phyloP scores from a whole-genome alignment of 2,329 filamentous ascomycete species.

The Neonectria neomacrospora region DNA sequence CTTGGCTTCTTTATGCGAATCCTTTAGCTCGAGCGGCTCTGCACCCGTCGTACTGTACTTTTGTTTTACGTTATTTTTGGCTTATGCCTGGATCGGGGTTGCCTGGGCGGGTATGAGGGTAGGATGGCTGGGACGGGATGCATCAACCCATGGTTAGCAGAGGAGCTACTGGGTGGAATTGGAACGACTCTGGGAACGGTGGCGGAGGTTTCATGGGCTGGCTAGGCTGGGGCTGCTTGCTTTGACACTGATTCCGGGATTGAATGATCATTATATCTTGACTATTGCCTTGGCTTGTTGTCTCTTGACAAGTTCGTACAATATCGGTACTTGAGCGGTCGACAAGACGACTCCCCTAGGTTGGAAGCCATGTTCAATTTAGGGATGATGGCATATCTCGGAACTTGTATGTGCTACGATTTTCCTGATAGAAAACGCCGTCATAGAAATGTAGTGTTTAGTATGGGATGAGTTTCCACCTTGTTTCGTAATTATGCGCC shows the following conservation, averaged over 20 bases:
- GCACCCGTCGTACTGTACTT: constrained; percentile 17
- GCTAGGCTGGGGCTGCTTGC: constrained; percentile 33
- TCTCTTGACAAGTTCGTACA: background rate
- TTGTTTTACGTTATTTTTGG: constrained; percentile 6
- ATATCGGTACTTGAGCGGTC: background rate
- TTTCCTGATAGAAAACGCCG: background rate
- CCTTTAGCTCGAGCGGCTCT: background rate
- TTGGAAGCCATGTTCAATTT: background rate
- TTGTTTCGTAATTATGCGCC: constrained; percentile 22
- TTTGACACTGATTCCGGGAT: constrained; percentile 33
- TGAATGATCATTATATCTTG: constrained; percentile 36
- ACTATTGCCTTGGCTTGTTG: background rate
- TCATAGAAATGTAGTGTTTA: background rate
- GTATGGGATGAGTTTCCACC: background rate
- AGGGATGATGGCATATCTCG: background rate
- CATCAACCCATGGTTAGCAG: constrained; percentile 21
- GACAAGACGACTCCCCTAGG: too few species aligned
- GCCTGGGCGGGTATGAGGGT: constrained; percentile 12
- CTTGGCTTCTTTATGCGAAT: constrained; percentile 2
- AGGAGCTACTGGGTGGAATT: constrained; percentile 22
- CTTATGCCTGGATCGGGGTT: constrained; percentile 10
- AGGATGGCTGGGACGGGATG: constrained; percentile 13
- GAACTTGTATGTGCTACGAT: too few species aligned
- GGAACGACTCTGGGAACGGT: constrained; percentile 25
- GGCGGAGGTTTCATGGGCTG: constrained; percentile 20